Evolutionary conservation across 805 yeast genomes (phyloP).

Genomic region (Kuraishia borneana): DNA sequence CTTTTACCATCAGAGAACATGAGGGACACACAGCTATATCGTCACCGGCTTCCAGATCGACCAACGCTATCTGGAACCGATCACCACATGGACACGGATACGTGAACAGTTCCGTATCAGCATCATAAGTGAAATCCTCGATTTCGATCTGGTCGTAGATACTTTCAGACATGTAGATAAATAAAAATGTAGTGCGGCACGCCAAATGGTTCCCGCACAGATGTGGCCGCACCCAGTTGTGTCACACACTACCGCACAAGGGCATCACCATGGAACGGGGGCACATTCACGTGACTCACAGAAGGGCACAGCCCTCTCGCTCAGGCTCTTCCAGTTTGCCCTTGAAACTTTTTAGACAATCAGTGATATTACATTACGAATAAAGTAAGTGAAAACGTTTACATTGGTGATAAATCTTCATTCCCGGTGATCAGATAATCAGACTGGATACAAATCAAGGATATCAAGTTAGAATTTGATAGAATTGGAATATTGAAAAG

Average conservation of each 20-base stretch:
- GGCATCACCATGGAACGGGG: too few species aligned
- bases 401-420: too few species aligned
- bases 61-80: constrained; percentile 73
- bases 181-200: too few species aligned
- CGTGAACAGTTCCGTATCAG: constrained; percentile 68
- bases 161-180: constrained; percentile 13
- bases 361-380: background rate
- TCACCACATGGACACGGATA: constrained; percentile 99
- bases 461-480: background rate
- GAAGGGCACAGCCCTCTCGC: too few species aligned
- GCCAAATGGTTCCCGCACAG: too few species aligned
- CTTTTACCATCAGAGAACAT: constrained; percentile 87
- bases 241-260: too few species aligned
- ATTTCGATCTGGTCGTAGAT: constrained; percentile 93
- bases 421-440: background rate
- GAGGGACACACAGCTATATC: constrained; percentile 95
- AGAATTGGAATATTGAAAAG: background rate
- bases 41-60: constrained; percentile 83
- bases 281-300: too few species aligned
- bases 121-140: constrained; percentile 90
- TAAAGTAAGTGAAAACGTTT: constrained; percentile 1
- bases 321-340: background rate
- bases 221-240: too few species aligned
- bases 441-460: background rate
- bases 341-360: background rate